Base-by-base conservation (phyloP, 495 filamentous ascomycete species). In the Hypoxylon cercidicola region DNA sequence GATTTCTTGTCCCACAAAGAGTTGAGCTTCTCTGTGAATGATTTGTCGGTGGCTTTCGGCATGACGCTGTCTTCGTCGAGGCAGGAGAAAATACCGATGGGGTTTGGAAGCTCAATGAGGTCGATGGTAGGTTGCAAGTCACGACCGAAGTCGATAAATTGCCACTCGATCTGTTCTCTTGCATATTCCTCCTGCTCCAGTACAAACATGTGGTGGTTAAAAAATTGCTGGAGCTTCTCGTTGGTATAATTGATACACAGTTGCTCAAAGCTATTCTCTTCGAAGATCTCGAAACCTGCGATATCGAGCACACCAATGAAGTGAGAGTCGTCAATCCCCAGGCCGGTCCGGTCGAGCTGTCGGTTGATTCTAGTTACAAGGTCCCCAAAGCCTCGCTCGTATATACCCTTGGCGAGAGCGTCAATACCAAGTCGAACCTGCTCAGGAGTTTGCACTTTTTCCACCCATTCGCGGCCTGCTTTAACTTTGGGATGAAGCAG, bases 141-240 rank as follows among this genome's bases (percentile, higher is more conserved):
- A 60, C 91, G 92, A 35, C 96, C 96, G 72, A 99, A 99, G 72
- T 99, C 96, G 72, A 99, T 98, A 73, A 99, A 99, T 72, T 97
- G 92, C 96, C 96, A 99, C 77, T 99, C 94, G 68, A 99, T 99
- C 74, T 97, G 91, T 73, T 99, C 96, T 48, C 93, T 79, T 13
- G 96, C 93, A 76, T 99, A 99, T 75, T 99, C 96, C 72, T 99
- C 96, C 72, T 99, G 96, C 72, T 99, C 96, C 18, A 99, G 78
- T 18, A 99, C 96, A 74, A 99, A 99, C 96, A 99, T 99, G 79
- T 99, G 96, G 67, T 99, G 96, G 61, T 99, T 99, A 84, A 99
- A 99, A 74, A 98, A 99, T 66, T 99, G 96, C 73, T 99, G 96
- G 5, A 99, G 86, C 75, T 97, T 99, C 74, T 99, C 96, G 75